phyloP scores from a whole-genome alignment of 2,329 filamentous ascomycete genomes.

The Alternaria incomplexa region DNA sequence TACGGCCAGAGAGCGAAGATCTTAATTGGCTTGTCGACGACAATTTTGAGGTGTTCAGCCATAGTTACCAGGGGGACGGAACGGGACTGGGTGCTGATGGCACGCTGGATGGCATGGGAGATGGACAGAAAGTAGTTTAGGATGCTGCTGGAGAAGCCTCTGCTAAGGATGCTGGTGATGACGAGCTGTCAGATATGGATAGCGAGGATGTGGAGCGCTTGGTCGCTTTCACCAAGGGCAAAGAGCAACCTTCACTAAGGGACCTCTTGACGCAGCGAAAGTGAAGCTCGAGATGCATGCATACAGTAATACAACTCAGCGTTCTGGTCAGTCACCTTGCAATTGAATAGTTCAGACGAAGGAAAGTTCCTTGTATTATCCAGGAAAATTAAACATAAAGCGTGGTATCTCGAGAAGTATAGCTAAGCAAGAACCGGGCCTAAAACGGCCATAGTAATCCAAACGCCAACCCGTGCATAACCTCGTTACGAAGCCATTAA shows the following conservation, averaged over 20 bases:
- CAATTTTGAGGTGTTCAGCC: conserved; percentile 64
- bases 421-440: not conserved
- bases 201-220: conserved; percentile 3
- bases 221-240: not conserved
- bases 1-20: conserved; percentile 65
- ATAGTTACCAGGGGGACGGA: conserved; percentile 50
- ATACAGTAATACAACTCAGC: not conserved
- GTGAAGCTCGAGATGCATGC: not conserved
- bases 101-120: conserved; percentile 21
- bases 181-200: conserved; percentile 7
- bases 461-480: conserved; percentile 8
- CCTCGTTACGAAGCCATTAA: conserved; percentile 1
- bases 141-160: not conserved
- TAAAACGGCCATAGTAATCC: not conserved
- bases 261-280: not conserved
- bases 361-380: not conserved
- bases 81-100: conserved; percentile 40
- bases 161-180: not conserved
- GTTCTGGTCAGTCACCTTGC: not conserved
- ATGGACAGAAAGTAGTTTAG: conserved; percentile 25
- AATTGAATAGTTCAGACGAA: not conserved
- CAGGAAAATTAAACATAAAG: not conserved
- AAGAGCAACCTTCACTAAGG: not conserved
- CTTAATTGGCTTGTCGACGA: conserved; percentile 68
- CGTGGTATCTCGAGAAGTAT: conserved; percentile 13